phyloP scores from a whole-genome alignment of 495 filamentous ascomycete species.

The Talaromyces liani region DNA sequence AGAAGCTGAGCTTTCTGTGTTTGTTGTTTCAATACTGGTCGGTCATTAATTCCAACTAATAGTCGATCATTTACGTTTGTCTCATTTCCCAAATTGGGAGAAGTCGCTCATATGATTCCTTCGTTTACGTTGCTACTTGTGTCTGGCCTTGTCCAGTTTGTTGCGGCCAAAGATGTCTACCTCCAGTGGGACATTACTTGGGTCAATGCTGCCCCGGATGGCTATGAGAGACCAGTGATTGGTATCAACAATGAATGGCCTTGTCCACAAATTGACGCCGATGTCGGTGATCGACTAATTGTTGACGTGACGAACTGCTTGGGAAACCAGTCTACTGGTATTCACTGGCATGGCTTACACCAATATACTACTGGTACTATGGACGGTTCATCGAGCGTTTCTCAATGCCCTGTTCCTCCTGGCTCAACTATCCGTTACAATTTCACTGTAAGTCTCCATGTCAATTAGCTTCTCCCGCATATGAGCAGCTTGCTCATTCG shows the following conservation, averaged over 20 bases:
- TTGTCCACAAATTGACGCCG: constrained; percentile 58
- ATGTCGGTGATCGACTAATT: constrained; percentile 64
- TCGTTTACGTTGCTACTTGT: constrained; percentile 12
- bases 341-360: constrained; percentile 63
- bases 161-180: constrained; percentile 23
- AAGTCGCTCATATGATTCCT: constrained; percentile 1
- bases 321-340: constrained; percentile 62
- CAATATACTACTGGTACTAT: constrained; percentile 55
- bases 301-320: constrained; percentile 69
- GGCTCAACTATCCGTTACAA: constrained; percentile 55
- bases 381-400: constrained; percentile 55
- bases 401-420: constrained; percentile 63
- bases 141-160: constrained; percentile 17
- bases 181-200: constrained; percentile 70
- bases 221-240: constrained; percentile 60
- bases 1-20: background rate
- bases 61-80: constrained; percentile 2
- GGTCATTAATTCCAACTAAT: constrained; percentile 6
- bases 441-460: constrained; percentile 55
- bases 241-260: constrained; percentile 83
- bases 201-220: constrained; percentile 78
- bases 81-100: background rate
- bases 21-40: background rate
- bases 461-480: background rate
- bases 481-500: constrained; percentile 24